Percentiles rank a stretch among this genome's conserved stretches.
phyloP scores from a whole-genome alignment of 805 yeast species.

The Ogataea dorogensis region DNA sequence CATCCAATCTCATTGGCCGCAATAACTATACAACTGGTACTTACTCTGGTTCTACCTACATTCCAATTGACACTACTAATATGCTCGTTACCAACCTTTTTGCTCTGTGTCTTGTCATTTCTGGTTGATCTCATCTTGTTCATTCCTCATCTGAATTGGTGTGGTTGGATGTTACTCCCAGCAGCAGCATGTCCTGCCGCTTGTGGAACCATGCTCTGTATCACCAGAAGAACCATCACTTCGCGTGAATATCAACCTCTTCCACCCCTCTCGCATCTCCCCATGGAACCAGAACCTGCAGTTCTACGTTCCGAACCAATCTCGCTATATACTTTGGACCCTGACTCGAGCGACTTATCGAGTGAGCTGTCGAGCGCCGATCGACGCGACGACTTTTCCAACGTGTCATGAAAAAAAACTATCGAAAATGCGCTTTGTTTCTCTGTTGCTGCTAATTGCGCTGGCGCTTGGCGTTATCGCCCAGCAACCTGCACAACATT shows the following conservation, averaged over 20 bases:
- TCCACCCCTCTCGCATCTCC: not conserved
- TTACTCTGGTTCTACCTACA: slow-evolving; percentile 40
- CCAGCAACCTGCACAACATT: slow-evolving; percentile 26
- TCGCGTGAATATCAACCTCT: slow-evolving; percentile 37
- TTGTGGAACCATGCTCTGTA: slow-evolving; percentile 64
- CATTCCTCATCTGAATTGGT: slow-evolving; percentile 70
- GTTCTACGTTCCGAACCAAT: slow-evolving; percentile 3
- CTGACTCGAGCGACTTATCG: slow-evolving; percentile 4
- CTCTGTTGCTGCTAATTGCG: slow-evolving; percentile 4
- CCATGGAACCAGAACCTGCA: slow-evolving; percentile 1
- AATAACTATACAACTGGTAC: slow-evolving; percentile 44
- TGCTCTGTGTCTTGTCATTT: slow-evolving; percentile 69
- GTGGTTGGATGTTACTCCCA: slow-evolving; percentile 80
- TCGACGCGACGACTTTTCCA: slow-evolving; percentile 10
- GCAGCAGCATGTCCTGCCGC: slow-evolving; percentile 65
- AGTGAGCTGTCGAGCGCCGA: slow-evolving; percentile 7
- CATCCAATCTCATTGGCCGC: slow-evolving; percentile 65
- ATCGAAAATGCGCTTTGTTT: slow-evolving; percentile 1
- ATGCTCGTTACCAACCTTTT: slow-evolving; percentile 65
- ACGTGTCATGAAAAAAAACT: slow-evolving; percentile 10
- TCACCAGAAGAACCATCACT: slow-evolving; percentile 65
- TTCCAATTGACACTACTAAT: slow-evolving; percentile 53
- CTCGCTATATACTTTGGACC: slow-evolving; percentile 6
- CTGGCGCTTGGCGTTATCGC: slow-evolving; percentile 9
- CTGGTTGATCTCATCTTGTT: slow-evolving; percentile 80